Percentiles rank a stretch among this genome's conserved stretches.
These are phyloP conservation scores for Ascoidea asiatica DNA, from an alignment of 805 yeast genomes.

Conservation along the genomic window DNA sequence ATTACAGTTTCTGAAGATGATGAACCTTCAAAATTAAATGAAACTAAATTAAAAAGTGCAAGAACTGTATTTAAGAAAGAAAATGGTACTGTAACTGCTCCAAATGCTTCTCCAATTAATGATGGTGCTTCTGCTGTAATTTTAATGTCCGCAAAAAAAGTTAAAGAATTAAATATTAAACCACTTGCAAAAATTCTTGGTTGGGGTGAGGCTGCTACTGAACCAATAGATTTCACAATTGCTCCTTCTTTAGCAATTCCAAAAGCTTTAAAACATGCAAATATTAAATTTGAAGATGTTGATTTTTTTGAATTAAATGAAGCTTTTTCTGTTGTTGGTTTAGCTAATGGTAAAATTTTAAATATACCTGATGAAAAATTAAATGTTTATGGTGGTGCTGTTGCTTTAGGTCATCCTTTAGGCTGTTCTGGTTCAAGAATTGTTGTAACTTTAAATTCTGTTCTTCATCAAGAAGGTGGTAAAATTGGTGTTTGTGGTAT, in stretches of 20 bases:
- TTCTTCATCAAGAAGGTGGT: constrained; percentile 73
- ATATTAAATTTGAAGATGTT: constrained; percentile 46
- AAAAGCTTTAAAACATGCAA: constrained; percentile 87
- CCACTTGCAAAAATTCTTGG: constrained; percentile 85
- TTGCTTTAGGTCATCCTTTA: constrained; percentile 88
- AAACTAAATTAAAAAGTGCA: constrained; percentile 62
- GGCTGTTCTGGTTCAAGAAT: constrained; percentile 96
- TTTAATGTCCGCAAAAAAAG: constrained; percentile 71
- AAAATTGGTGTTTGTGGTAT: constrained; percentile 90
- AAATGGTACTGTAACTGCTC: constrained; percentile 92
- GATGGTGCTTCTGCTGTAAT: constrained; percentile 98
- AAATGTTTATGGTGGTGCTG: constrained; percentile 92
- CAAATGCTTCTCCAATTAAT: constrained; percentile 90
- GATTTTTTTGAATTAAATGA: constrained; percentile 95
- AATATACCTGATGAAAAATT: constrained; percentile 52
- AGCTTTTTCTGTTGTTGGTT: constrained; percentile 94
- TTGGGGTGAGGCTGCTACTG: constrained; percentile 98
- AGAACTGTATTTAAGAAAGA: constrained; percentile 93
- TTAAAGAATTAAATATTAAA: constrained; percentile 72
- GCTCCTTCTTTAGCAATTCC: constrained; percentile 94
- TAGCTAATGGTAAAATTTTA: constrained; percentile 71
- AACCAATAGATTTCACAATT: constrained; percentile 90
- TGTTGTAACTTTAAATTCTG: constrained; percentile 72
- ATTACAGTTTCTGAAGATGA: constrained; percentile 63
- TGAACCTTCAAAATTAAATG: constrained; percentile 69